Evolutionary conservation across 2,329 filamentous ascomycete genomes (phyloP).

Genomic region (Coniochaeta hoffmannii): DNA sequence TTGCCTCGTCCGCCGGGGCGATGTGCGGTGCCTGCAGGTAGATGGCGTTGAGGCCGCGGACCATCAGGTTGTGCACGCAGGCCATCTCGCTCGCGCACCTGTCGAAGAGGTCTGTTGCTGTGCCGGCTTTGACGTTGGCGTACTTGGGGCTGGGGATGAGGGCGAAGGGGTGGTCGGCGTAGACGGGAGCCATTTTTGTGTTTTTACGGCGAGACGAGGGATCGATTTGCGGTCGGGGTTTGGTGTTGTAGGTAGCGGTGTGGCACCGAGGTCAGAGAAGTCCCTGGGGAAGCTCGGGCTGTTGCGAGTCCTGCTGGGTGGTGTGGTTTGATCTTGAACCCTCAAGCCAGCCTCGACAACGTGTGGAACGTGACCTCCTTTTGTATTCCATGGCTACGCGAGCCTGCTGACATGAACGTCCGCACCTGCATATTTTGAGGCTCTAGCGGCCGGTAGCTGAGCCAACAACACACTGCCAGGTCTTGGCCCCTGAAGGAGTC

Average conservation of each 20-base stretch:
- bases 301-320: not conserved
- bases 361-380: not conserved
- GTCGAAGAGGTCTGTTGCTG: constrained; percentile 16
- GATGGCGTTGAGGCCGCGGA: constrained; percentile 29
- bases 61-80: constrained; percentile 24
- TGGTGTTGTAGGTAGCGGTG: not conserved
- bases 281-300: no score
- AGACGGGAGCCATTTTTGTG: constrained; percentile 17
- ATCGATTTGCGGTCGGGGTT: not conserved
- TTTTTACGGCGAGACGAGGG: no score
- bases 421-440: not conserved
- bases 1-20: constrained; percentile 21
- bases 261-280: not conserved
- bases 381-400: not conserved
- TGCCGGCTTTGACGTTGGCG: constrained; percentile 3
- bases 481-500: no score
- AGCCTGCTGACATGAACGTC: not conserved
- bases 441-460: no score
- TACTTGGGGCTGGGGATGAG: constrained; percentile 10
- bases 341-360: not conserved
- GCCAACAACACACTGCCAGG: no score
- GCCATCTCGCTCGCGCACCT: constrained; percentile 22
- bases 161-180: constrained; percentile 19
- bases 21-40: constrained; percentile 29
- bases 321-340: not conserved